Evolutionary conservation across 176 grass and related monocot species (phyloP), one percentile per base, ranked within the genome.

Genomic region (Eleusine coracana): DNA sequence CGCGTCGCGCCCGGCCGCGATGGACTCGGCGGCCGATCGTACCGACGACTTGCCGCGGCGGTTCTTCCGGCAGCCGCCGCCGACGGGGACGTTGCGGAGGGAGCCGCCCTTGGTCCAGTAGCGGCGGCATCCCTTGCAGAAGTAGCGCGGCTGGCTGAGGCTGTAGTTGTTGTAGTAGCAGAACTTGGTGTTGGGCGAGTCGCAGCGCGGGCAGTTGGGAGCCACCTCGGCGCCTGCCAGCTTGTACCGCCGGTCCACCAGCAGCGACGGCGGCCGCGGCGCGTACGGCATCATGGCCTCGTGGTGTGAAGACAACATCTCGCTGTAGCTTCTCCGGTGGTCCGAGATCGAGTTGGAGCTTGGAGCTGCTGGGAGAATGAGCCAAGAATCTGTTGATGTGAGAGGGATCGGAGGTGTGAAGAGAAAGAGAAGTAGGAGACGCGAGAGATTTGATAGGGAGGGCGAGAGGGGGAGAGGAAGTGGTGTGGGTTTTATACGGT

Each of bases 91-190:
- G 77, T 97, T 97, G 16, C 94, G 75, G 70, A 97, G 90, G 17
- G 94, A 97, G n/a, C 94, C 94, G 7, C 94, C 94, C 76, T 92
- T 94, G 83, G 94, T 97, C 94, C 94, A 97, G 83, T 97, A 97
- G 1, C 94, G 83, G 55, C 94, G 82, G 84, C 94, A 97, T 12
- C 87, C 90, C 79, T 97, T 97, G 88, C 94, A 97, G 89, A 97
- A 94, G 88, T 97, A 97, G 45, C 94, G 92, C 23, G 94, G 94
- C 86, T 97, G 94, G 77, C 80, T 92, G 63, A 94, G 88, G 92
- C 94, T 97, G 90, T 97, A 97, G 78, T 97, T 97, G 88, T 97
- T 97, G 92, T 94, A 97, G 92, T 97, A 97, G 88, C 94, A 97
- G 62, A 97, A 97, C 82, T 97, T 97, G 80, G 94, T 94, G 86